These are phyloP conservation scores for Schwanniomyces vanrijiae DNA, from an alignment of 805 yeast species.

Conservation along the genomic window DNA sequence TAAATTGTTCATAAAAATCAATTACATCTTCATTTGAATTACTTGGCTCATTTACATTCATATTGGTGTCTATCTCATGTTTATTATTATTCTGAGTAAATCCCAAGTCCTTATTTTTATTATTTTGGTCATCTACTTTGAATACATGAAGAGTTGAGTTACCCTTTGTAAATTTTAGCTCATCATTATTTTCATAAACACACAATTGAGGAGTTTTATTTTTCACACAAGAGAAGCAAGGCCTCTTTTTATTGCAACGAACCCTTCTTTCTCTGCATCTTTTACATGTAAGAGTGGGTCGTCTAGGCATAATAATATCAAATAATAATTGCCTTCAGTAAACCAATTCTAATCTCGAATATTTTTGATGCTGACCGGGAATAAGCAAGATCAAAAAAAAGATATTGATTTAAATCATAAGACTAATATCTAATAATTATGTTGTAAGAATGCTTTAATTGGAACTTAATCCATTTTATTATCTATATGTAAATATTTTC, in stretches of 20 bases:
- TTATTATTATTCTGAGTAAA: no score
- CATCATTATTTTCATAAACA: constrained; percentile 7
- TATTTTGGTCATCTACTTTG: not conserved
- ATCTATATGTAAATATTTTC: no score
- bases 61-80: not conserved
- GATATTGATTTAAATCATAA: no score
- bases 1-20: constrained; percentile 2
- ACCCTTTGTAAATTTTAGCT: not conserved
- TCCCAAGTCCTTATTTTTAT: not conserved
- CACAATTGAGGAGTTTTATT: constrained; percentile 19
- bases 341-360: no score
- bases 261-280: constrained; percentile 39
- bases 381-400: no score
- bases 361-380: no score
- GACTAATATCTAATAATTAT: no score
- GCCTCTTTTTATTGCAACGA: constrained; percentile 42
- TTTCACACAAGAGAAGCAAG: constrained; percentile 34
- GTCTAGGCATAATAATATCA: not conserved
- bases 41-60: not conserved
- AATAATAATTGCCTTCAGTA: no score
- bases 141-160: not conserved
- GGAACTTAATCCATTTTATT: no score
- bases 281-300: constrained; percentile 37
- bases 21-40: constrained; percentile 1
- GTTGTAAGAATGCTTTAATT: no score